Evolutionary conservation across 2,329 filamentous ascomycete genomes (phyloP), one percentile per base, ranked within the genome.

Genomic region (Claviceps fusiformis): DNA sequence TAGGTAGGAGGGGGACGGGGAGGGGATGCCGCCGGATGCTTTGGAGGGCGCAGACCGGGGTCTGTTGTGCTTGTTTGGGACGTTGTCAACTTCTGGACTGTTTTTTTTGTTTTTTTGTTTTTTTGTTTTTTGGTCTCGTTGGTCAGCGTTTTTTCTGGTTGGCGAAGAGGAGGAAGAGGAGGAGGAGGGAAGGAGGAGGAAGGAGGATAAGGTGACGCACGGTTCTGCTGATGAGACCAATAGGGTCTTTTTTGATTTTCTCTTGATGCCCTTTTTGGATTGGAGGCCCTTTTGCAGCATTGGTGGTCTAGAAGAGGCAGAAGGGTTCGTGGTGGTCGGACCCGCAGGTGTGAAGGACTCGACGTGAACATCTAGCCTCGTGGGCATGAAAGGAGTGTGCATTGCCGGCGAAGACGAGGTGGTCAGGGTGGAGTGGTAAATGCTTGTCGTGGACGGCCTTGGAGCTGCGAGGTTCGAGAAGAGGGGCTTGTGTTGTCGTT

Each of bases 1-100:
- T n/a, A 89, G 71, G 68, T 95, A 95, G 50, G 69, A 64, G 0
- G 68, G 49, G 1, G 78, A 78, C 0, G 87, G 81, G 0, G 77
- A 64, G 0, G 89, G 88, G 29, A 84, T 68, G 53, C 80, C 79
- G 53, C 79, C 79, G 0, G 79, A 82, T 4, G 57, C 70, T 7
- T 55, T 50, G 59, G 70, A 76, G 59, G 65, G 70, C 31, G 57
- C 13, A 5, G 33, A 27, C 7, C 52, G 46, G 39, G 53, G 39
- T 10, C 29, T 31, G 27, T 31, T 5, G 9, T 17, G 24, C 19
- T 29, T 24, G 11, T 19, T 15, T 35, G 8, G 24, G n/a, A 19
- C 19, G 9, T 39, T 24, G 15, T 31, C 39, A n/a, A 33, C 7
- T 5, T 37, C 3, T 45, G 51, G 27, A 43, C 35, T 52, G 54